Evolutionary conservation across 805 yeast species (phyloP).

Genomic region (Ogataea chonburiensis): DNA sequence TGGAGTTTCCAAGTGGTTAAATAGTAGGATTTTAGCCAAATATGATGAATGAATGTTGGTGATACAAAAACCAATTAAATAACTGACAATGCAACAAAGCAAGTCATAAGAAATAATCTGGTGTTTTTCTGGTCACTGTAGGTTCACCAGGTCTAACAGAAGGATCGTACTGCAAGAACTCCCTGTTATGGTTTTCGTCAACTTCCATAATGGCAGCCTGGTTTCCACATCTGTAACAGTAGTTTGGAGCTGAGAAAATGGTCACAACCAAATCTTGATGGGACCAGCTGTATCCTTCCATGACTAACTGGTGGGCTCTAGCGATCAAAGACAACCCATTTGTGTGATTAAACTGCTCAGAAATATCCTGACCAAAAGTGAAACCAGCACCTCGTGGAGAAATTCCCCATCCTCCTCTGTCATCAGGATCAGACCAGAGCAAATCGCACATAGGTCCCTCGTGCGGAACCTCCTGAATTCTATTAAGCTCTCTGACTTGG

Average conservation of each 20-base stretch:
- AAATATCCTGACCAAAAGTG: slow-evolving; percentile 94
- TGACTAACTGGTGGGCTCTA: slow-evolving; percentile 95
- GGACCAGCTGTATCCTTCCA: slow-evolving; percentile 96
- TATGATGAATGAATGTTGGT: slow-evolving; percentile 10
- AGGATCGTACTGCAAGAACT: slow-evolving; percentile 93
- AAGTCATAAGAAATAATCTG: slow-evolving; percentile 84
- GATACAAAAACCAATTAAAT: slow-evolving; percentile 14
- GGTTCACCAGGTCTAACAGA: slow-evolving; percentile 98
- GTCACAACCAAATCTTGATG: slow-evolving; percentile 94
- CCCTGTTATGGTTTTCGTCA: slow-evolving; percentile 89
- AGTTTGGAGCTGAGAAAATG: slow-evolving; percentile 92
- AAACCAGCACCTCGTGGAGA: slow-evolving; percentile 98
- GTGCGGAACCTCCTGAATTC: slow-evolving; percentile 95
- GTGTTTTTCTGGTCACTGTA: slow-evolving; percentile 93
- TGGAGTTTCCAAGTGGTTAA: slow-evolving; percentile 87
- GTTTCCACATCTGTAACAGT: slow-evolving; percentile 96
- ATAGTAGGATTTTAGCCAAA: slow-evolving; percentile 12
- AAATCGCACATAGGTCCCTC: slow-evolving; percentile 98
- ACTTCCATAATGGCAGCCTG: slow-evolving; percentile 99
- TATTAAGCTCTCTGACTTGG: slow-evolving; percentile 84
- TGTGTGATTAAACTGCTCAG: slow-evolving; percentile 90
- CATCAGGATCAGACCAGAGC: slow-evolving; percentile 97
- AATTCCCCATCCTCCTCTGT: slow-evolving; percentile 97
- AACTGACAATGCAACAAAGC: slow-evolving; percentile 8
- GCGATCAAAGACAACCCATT: slow-evolving; percentile 84